phyloP scores from a whole-genome alignment of 2,329 filamentous ascomycete genomes.

The Ophiosphaerella herpotricha region DNA sequence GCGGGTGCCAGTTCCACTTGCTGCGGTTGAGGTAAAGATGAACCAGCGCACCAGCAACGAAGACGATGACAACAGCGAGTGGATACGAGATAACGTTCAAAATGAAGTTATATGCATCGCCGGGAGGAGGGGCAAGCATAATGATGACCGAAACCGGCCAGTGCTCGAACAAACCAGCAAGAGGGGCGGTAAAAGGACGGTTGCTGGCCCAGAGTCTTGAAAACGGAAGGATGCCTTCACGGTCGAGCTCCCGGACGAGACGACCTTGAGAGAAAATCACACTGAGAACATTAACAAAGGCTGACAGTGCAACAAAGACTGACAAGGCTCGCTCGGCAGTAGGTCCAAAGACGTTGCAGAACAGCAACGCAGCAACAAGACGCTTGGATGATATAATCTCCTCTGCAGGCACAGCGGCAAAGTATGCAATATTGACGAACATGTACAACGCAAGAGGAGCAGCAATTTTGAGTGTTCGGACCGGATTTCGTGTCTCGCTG shows the following conservation, averaged over 20 bases:
- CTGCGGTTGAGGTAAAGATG: constrained; percentile 51
- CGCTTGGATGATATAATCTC: constrained; percentile 60
- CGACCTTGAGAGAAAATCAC: constrained; percentile 72
- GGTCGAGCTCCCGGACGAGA: constrained; percentile 67
- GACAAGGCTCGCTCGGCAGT: constrained; percentile 63
- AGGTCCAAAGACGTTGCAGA: constrained; percentile 59
- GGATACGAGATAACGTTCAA: constrained; percentile 65
- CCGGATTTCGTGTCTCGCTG: constrained; percentile 68
- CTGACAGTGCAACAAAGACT: constrained; percentile 70
- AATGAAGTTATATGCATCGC: constrained; percentile 69
- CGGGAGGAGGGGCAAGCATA: constrained; percentile 69
- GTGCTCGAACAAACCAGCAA: constrained; percentile 66
- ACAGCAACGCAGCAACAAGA: constrained; percentile 62
- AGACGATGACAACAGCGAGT: constrained; percentile 60
- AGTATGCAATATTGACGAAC: constrained; percentile 70
- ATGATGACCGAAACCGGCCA: constrained; percentile 68
- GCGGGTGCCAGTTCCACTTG: constrained; percentile 55
- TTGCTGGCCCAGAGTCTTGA: constrained; percentile 67
- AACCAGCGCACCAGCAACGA: constrained; percentile 55
- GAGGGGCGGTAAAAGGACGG: constrained; percentile 65
- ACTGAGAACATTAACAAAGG: constrained; percentile 69
- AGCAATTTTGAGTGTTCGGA: constrained; percentile 68
- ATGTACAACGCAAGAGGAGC: constrained; percentile 69
- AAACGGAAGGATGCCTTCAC: constrained; percentile 68
- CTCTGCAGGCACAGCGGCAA: constrained; percentile 63